Base-by-base conservation (phyloP, 1,139 yeast genomes). In the Diutina sp. region DNA sequence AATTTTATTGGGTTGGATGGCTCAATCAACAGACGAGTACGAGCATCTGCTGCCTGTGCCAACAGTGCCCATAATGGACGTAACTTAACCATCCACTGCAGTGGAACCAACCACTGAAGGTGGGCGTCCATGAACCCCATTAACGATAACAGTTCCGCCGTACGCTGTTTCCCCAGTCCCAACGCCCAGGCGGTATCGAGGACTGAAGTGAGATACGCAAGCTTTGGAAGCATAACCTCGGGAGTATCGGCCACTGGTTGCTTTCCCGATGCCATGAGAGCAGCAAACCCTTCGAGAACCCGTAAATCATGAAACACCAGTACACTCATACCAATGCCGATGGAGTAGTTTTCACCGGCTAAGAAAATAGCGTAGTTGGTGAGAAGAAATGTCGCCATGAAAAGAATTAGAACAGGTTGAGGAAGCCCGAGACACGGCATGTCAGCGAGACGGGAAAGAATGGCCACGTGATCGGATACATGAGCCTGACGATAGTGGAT, bases 291-390 rank as follows among this genome's bases (percentile, higher is more conserved):
- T 61, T 77, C 80, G 64, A 74, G 69, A 4, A 84, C 70, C 60
- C 77, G 77, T 66, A 80, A 78, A 62, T 84, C 90, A 65, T 82
- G 81, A 64, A 85, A 80, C 11, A 83, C 73, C 1, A 85, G 72
- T 12, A 77, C 73, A 1, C 86, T 71, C 59, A 79, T 68, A 1
- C 84, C 75, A 48, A 84, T 69, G 0, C 85, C 84, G 56, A 80
- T 67, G 1, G 84, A 76, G 63, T 80, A 83, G 51, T 75, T 74
- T 59, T 78, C 83, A 1, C 88, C 88, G 54, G 80, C 79, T 57
- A 84, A 69, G 3, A 84, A 69, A 18, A 83, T 73, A 2, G 82
- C 69, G 64, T 83, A 85, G 63, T 84, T 84, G 50, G 83, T 64
- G 28, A 84, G 61, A 1, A 80, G 71, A 58, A 84, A 72, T 0